Conservation (phyloP, 2,329 filamentous ascomycete species). For the Teratosphaeria gauchensis region DNA sequence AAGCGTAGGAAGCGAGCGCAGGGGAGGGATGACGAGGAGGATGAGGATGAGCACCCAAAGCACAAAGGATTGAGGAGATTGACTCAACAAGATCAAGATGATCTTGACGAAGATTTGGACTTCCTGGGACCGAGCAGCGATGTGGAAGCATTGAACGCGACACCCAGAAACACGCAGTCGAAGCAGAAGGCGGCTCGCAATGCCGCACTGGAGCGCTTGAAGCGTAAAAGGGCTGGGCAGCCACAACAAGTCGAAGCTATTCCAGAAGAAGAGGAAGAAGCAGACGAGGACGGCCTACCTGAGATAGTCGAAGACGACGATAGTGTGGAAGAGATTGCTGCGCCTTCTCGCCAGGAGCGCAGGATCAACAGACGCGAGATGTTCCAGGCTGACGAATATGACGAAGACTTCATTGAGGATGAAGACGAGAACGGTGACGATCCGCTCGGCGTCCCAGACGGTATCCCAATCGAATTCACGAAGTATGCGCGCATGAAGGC, state of each 20-base stretch:
- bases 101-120: slow-evolving; percentile 37
- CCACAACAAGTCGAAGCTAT: slow-evolving; percentile 9
- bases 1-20: slow-evolving; percentile 8
- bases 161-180: slow-evolving; percentile 19
- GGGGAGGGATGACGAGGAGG: slow-evolving; percentile 12
- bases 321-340: slow-evolving; percentile 44
- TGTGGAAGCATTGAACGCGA: slow-evolving; percentile 14
- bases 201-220: slow-evolving; percentile 35
- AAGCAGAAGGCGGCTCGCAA: slow-evolving; percentile 28
- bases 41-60: slow-evolving; percentile 7
- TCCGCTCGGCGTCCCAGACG: slow-evolving; percentile 47
- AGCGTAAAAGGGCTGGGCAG: slow-evolving; percentile 30
- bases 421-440: slow-evolving; percentile 48
- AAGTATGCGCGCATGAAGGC: slow-evolving; percentile 55
- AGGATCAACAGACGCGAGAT: slow-evolving; percentile 26
- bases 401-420: slow-evolving; percentile 51
- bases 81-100: slow-evolving; percentile 28
- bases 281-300: slow-evolving; percentile 21
- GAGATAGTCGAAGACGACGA: slow-evolving; percentile 26
- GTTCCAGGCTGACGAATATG: slow-evolving; percentile 44
- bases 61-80: slow-evolving; percentile 8
- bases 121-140: slow-evolving; percentile 30
- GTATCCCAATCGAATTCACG: slow-evolving; percentile 59
- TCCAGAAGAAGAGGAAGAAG: slow-evolving; percentile 15
- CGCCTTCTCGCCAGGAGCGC: slow-evolving; percentile 7